These are phyloP conservation scores for Irpex sp. DNA, from an alignment of 1,284 basidiomycete genomes.

Conservation along the genomic window DNA sequence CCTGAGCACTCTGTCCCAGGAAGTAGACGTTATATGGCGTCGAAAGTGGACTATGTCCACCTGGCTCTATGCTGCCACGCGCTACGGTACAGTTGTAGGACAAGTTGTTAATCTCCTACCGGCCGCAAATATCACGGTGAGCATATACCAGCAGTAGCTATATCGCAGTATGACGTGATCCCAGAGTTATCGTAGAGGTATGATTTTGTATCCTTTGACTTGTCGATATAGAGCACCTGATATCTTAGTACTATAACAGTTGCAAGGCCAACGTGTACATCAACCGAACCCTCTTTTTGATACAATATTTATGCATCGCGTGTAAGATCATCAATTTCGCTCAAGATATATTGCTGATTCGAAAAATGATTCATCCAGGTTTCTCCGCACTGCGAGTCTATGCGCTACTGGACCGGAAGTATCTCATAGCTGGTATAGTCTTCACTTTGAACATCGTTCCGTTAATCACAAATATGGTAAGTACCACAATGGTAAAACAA, in stretches of 20 bases:
- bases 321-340: not conserved
- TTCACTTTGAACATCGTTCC: not conserved
- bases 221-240: not conserved
- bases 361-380: not conserved
- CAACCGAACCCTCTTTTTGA: not conserved
- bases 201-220: not conserved
- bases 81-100: not conserved
- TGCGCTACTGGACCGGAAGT: not conserved
- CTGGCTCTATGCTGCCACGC: not conserved
- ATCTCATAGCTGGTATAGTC: not conserved
- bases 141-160: not conserved
- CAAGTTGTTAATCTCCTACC: not conserved
- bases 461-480: not conserved
- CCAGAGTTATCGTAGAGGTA: not conserved
- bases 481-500: not conserved
- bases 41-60: not conserved
- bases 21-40: not conserved
- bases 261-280: not conserved
- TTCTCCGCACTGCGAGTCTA: not conserved
- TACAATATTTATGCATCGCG: not conserved
- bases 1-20: not conserved
- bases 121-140: not conserved
- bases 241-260: not conserved
- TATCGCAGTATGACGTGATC: not conserved
- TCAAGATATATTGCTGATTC: not conserved